phyloP scores from a whole-genome alignment of 257 asterid species.

The Cinchona pubescens region DNA sequence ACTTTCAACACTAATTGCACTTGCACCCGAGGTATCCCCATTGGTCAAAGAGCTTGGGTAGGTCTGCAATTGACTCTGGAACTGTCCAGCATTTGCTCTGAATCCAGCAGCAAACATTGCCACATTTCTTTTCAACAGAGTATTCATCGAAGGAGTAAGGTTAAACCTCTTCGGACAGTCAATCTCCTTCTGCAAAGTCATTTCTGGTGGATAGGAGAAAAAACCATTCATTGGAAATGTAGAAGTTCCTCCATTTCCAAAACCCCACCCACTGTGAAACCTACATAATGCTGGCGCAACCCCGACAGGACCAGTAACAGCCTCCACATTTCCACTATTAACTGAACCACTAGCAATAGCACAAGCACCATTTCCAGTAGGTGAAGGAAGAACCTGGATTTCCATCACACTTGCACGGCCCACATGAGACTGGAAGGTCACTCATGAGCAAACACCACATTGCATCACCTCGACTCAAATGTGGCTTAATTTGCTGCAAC shows the following conservation, averaged over 20 bases:
- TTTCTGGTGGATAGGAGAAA: slow-evolving; percentile 53
- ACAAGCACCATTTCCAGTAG: too few species aligned
- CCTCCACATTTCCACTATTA: slow-evolving; percentile 34
- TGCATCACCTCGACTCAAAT: slow-evolving; percentile 74
- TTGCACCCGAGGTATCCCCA: slow-evolving; percentile 41
- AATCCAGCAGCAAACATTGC: slow-evolving; percentile 94
- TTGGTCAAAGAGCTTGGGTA: slow-evolving; percentile 48
- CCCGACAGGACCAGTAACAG: slow-evolving; percentile 58
- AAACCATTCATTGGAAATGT: slow-evolving; percentile 60
- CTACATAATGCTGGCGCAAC: slow-evolving; percentile 68
- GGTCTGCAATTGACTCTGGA: slow-evolving; percentile 54
- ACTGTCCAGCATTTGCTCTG: slow-evolving; percentile 63
- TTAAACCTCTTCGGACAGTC: slow-evolving; percentile 90
- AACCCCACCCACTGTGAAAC: slow-evolving; percentile 84
- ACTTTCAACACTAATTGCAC: slow-evolving; percentile 27
- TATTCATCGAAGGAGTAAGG: slow-evolving; percentile 86
- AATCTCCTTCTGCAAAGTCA: slow-evolving; percentile 69
- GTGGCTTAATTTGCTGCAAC: slow-evolving; percentile 83
- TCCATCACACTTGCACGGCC: slow-evolving; percentile 94
- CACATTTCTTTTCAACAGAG: slow-evolving; percentile 72
- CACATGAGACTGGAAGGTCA: slow-evolving; percentile 80
- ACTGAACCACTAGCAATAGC: slow-evolving; percentile 32
- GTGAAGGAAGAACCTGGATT: slow-evolving; percentile 55
- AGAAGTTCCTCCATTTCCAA: slow-evolving; percentile 52
- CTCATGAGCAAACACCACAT: slow-evolving; percentile 96